Evolutionary conservation across 441 rosid genomes (phyloP).

Genomic region (Iberis amara): DNA sequence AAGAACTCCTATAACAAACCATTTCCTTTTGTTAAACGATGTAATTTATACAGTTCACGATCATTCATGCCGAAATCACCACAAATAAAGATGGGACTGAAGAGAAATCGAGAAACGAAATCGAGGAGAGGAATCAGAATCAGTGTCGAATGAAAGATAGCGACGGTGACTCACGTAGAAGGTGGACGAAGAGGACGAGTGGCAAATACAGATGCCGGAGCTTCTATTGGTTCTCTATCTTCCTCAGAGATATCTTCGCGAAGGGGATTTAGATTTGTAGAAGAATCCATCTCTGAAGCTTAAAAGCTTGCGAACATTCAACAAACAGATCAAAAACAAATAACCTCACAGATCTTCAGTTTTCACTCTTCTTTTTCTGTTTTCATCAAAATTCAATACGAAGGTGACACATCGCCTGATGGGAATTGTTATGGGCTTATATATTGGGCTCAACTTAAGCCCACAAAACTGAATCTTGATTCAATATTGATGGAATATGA

Average conservation of each 20-base stretch:
- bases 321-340: background rate
- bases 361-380: constrained; percentile 7
- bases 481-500: background rate
- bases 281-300: constrained; percentile 23
- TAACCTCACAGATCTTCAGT: constrained; percentile 23
- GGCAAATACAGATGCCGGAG: constrained; percentile 33
- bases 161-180: constrained; percentile 27
- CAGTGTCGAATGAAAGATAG: background rate
- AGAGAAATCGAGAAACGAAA: constrained; percentile 5
- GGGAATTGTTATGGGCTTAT: background rate
- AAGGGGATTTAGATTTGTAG: constrained; percentile 25
- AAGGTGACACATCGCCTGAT: constrained; percentile 13
- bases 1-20: constrained; percentile 42
- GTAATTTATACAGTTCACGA: constrained; percentile 2
- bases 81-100: background rate
- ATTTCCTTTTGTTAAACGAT: background rate
- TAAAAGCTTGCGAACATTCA: background rate
- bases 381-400: constrained; percentile 19
- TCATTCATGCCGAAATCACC: background rate
- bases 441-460: background rate
- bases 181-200: constrained; percentile 35
- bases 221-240: constrained; percentile 17
- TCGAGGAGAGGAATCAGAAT: background rate
- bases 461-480: background rate
- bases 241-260: constrained; percentile 22